These are phyloP conservation scores for Cryptosporidium xiaoi DNA, from an alignment of 169 alveolate species.

Conservation along the genomic window DNA sequence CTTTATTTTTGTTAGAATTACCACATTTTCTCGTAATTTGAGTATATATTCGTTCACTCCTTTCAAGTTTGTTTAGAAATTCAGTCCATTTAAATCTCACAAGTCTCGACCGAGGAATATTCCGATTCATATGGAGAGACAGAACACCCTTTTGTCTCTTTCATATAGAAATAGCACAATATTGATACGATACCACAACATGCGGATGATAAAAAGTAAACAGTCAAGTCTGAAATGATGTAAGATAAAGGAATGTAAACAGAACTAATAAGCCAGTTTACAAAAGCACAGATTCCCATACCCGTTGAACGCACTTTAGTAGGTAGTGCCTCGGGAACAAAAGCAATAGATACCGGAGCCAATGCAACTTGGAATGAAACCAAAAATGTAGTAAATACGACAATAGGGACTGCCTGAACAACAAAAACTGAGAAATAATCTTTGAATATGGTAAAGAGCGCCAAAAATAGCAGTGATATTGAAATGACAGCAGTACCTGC, in stretches of 20 bases:
- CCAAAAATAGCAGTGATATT: constrained; percentile 17
- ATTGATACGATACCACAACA: constrained; percentile 22
- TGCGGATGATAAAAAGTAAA: constrained; percentile 19
- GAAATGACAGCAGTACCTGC: constrained; percentile 42
- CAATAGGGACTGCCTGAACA: constrained; percentile 23
- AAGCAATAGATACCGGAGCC: constrained; percentile 38
- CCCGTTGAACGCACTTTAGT: constrained; percentile 62
- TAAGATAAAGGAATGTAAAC: constrained; percentile 48
- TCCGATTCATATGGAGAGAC: constrained; percentile 31
- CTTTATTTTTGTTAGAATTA: too few species aligned
- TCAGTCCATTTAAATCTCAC: too few species aligned
- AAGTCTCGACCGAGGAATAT: not conserved
- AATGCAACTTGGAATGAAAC: constrained; percentile 51
- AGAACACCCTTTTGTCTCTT: constrained; percentile 62
- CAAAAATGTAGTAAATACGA: constrained; percentile 30
- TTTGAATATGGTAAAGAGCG: constrained; percentile 22
- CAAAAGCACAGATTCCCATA: constrained; percentile 41
- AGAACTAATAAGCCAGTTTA: constrained; percentile 44
- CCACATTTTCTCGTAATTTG: too few species aligned
- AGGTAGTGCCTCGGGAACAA: constrained; percentile 66
- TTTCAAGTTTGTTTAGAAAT: too few species aligned
- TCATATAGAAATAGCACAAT: constrained; percentile 46
- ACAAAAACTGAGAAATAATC: constrained; percentile 1
- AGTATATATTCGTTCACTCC: too few species aligned
- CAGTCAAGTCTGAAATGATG: constrained; percentile 54